Evolutionary conservation across 768 basidiomycete genomes (phyloP).

Genomic region (Paxillus involutus): DNA sequence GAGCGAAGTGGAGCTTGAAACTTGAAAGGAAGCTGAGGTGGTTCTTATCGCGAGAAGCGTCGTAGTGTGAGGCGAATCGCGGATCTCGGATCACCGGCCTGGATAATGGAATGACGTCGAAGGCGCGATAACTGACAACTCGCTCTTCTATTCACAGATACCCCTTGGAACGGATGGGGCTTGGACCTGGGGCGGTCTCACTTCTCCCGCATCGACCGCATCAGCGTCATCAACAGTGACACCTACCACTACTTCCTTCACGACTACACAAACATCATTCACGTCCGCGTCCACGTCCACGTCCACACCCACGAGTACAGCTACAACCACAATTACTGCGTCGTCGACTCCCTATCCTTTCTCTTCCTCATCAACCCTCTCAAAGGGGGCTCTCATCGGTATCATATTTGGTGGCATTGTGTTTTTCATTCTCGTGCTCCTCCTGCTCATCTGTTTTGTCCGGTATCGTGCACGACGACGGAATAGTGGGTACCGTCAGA

Average conservation of each 20-base stretch:
- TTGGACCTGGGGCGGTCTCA: constrained; percentile 76
- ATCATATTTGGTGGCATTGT: constrained; percentile 51
- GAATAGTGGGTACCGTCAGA: constrained; percentile 17
- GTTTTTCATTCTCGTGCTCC: constrained; percentile 56
- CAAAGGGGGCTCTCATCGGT: constrained; percentile 31
- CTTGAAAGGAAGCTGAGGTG: background rate
- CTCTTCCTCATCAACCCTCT: constrained; percentile 29
- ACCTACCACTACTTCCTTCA: constrained; percentile 19
- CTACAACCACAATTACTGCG: constrained; percentile 25
- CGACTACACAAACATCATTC: constrained; percentile 31
- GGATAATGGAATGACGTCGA: constrained; percentile 10
- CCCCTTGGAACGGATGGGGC: constrained; percentile 61
- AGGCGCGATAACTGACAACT: constrained; percentile 10
- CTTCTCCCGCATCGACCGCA: constrained; percentile 52
- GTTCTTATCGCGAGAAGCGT: background rate
- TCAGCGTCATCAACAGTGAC: constrained; percentile 24
- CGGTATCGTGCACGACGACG: constrained; percentile 27
- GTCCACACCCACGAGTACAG: constrained; percentile 9
- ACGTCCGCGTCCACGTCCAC: constrained; percentile 28
- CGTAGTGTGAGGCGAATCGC: background rate
- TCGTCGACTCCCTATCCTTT: constrained; percentile 23
- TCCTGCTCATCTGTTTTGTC: constrained; percentile 37
- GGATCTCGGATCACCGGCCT: background rate
- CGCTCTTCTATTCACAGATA: constrained; percentile 46
- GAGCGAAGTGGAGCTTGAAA: background rate